phyloP scores from a whole-genome alignment of 257 asterid species.

The Scutellaria baicalensis region DNA sequence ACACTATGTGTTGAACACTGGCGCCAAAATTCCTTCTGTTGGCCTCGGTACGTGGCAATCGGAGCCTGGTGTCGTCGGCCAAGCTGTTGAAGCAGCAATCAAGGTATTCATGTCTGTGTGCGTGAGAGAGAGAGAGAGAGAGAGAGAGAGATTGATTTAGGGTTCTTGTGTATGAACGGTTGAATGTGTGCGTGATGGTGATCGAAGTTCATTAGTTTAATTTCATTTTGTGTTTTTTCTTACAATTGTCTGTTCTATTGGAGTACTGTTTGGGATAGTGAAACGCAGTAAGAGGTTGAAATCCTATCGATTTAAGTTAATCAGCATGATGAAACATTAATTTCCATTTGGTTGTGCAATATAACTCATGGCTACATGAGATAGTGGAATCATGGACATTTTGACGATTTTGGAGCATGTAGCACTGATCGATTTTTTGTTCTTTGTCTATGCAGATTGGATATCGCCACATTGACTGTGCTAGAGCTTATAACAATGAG shows the following conservation, averaged over 20 bases:
- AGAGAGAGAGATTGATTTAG: neutral
- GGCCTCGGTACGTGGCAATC: conserved; percentile 87
- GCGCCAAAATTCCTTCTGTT: conserved; percentile 64
- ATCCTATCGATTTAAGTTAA: neutral
- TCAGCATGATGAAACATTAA: neutral
- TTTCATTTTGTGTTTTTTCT: neutral
- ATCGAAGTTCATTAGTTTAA: neutral
- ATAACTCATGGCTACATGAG: neutral
- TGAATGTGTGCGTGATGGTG: neutral
- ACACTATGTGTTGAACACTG: conserved; percentile 52
- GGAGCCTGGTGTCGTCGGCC: conserved; percentile 63
- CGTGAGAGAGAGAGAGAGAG: neutral
- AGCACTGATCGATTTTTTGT: neutral
- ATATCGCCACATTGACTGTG: conserved; percentile 38
- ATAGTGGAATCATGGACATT: neutral
- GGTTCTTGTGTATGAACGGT: neutral
- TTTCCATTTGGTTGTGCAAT: neutral
- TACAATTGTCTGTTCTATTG: neutral
- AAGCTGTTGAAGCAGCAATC: conserved; percentile 57
- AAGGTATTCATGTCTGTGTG: conserved; percentile 27
- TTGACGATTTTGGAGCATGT: neutral
- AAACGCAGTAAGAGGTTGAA: neutral
- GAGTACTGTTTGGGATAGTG: neutral
- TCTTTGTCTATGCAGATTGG: conserved; percentile 23
- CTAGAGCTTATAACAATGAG: conserved; percentile 25